A percentile compares a stretch with the other conserved stretches of the same genome.
Evolutionary conservation across 306 rosid species (phyloP).

Genomic region (Calophaca sinica): DNA sequence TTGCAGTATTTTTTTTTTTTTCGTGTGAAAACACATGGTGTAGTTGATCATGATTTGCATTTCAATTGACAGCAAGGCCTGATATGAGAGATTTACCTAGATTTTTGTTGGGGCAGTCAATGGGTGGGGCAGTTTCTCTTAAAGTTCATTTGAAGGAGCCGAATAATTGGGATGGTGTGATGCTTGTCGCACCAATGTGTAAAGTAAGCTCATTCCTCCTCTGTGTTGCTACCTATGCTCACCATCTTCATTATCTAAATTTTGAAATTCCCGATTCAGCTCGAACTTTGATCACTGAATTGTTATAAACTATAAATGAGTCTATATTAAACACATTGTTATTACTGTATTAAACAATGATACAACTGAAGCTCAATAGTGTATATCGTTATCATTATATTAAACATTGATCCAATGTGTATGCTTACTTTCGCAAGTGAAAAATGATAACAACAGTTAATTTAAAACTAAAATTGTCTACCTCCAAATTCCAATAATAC

Average conservation of each 20-base stretch:
- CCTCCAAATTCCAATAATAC: too few relatives aligned
- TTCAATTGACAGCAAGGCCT: conserved; percentile 61
- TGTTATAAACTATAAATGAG: background rate
- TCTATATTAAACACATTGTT: background rate
- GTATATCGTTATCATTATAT: too few relatives aligned
- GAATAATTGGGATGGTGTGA: conserved; percentile 75
- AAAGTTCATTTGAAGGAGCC: conserved; percentile 81
- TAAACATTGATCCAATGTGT: background rate
- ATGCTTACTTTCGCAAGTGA: conserved; percentile 20
- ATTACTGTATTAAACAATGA: background rate
- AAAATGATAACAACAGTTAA: conserved; percentile 3
- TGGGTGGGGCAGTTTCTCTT: conserved; percentile 92
- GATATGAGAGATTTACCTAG: conserved; percentile 71
- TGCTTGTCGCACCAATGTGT: conserved; percentile 97
- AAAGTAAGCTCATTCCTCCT: conserved; percentile 64
- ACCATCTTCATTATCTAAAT: background rate
- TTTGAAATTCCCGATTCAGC: conserved; percentile 16
- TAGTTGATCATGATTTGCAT: conserved; percentile 38
- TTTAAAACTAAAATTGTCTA: background rate
- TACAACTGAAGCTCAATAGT: background rate
- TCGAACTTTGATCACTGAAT: conserved; percentile 1
- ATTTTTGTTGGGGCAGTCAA: conserved; percentile 84
- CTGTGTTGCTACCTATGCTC: conserved; percentile 29
- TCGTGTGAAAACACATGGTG: conserved; percentile 16
- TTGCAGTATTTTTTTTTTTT: conserved; percentile 6